Evolutionary conservation across 2,329 filamentous ascomycete genomes (phyloP).

Genomic region (Calonectria leucothoes): DNA sequence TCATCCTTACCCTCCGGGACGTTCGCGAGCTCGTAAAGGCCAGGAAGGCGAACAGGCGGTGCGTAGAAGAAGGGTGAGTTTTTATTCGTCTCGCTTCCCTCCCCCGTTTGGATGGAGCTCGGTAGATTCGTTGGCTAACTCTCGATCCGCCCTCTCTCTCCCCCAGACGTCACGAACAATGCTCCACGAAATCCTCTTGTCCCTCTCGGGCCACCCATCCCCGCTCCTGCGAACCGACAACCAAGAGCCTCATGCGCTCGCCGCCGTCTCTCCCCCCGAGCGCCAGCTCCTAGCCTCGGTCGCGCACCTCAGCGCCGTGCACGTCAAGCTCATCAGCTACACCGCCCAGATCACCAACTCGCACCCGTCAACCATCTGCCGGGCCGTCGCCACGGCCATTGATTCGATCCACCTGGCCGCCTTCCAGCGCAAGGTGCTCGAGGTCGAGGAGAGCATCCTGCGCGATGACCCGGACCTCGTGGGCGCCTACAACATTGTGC

Average conservation of each 20-base stretch:
- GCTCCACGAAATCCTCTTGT: conserved; percentile 98
- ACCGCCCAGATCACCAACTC: conserved; percentile 74
- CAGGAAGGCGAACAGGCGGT: conserved; percentile 46
- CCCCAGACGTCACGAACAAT: conserved; percentile 60
- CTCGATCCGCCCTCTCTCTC: background rate
- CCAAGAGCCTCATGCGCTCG: conserved; percentile 58
- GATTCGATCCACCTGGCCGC: conserved; percentile 78
- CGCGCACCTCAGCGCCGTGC: conserved; percentile 81
- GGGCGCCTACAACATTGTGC: conserved; percentile 93
- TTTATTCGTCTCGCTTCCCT: background rate
- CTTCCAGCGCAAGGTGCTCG: conserved; percentile 86
- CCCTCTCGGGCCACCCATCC: conserved; percentile 93
- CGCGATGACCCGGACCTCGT: conserved; percentile 82
- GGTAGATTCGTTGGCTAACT: conserved; percentile 13
- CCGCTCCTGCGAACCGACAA: conserved; percentile 76
- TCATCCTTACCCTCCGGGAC: conserved; percentile 60
- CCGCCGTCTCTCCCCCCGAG: conserved; percentile 79
- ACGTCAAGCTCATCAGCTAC: conserved; percentile 77
- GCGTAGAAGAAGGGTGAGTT: background rate
- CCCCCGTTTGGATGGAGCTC: background rate
- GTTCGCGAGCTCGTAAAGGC: conserved; percentile 54
- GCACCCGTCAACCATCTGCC: conserved; percentile 86
- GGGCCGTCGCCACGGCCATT: conserved; percentile 85
- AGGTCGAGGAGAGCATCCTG: conserved; percentile 84
- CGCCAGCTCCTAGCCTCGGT: conserved; percentile 82